phyloP scores from a whole-genome alignment of 148 eudicot genomes.

The Heliosperma pusillum region DNA sequence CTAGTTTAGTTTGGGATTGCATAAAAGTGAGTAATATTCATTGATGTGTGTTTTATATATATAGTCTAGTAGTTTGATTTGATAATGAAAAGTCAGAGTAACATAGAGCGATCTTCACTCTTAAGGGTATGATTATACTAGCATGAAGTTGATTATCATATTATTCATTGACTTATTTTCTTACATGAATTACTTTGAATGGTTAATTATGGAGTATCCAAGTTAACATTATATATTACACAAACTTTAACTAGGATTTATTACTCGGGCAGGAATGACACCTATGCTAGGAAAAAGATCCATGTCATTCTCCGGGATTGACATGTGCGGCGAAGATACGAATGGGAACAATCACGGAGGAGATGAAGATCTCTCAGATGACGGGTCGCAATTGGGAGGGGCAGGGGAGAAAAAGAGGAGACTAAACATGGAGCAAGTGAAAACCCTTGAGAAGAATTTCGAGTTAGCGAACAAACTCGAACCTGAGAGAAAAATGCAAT shows the following conservation, averaged over 20 bases:
- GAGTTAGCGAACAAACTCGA: conserved; percentile 91
- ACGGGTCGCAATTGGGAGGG: conserved; percentile 63
- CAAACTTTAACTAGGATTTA: not conserved
- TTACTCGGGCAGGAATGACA: conserved; percentile 39
- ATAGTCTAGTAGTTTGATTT: no score
- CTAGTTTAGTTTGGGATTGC: not conserved
- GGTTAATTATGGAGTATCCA: not conserved
- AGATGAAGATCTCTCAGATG: conserved; percentile 80
- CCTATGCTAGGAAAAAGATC: conserved; percentile 80
- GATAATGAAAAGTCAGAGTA: conserved; percentile 15
- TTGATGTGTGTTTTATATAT: no score
- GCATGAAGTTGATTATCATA: no score
- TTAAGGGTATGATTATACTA: no score
- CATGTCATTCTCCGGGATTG: conserved; percentile 74
- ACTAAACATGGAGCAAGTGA: conserved; percentile 89
- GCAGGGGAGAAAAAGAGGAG: conserved; percentile 82
- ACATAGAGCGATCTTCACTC: conserved; percentile 5
- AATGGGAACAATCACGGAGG: conserved; percentile 33
- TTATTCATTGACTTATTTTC: no score
- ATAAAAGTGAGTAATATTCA: not conserved
- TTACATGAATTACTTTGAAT: no score
- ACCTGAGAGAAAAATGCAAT: conserved; percentile 92
- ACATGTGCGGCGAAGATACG: conserved; percentile 42
- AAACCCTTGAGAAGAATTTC: conserved; percentile 84
- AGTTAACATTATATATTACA: conserved; percentile 6